A percentile compares a stretch with the other conserved stretches of the same genome.
phyloP scores from a whole-genome alignment of 768 basidiomycete species.

The Boletus rubroflammeus region DNA sequence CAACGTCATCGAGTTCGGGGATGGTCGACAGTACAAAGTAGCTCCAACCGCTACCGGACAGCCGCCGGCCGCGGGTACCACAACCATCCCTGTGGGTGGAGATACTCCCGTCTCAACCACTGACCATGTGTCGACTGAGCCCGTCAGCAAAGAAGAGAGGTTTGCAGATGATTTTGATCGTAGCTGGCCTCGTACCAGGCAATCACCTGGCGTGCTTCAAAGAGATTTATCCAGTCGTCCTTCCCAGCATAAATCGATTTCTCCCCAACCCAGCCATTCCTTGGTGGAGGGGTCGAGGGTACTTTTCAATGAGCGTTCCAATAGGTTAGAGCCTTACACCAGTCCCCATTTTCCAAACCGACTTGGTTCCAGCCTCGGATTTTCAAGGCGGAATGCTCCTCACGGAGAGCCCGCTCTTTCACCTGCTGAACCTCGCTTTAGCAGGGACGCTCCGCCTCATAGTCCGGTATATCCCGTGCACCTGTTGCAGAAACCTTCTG shows the following conservation, averaged over 20 bases:
- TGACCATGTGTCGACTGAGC: slow-evolving; percentile 30
- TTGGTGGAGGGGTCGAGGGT: slow-evolving; percentile 62
- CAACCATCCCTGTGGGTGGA: slow-evolving; percentile 7
- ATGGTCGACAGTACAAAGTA: slow-evolving; percentile 89
- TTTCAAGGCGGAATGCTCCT: slow-evolving; percentile 40
- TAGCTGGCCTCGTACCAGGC: slow-evolving; percentile 82
- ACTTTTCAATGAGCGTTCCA: slow-evolving; percentile 95
- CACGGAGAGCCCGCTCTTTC: slow-evolving; percentile 40
- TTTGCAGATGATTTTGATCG: slow-evolving; percentile 95
- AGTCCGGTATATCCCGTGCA: slow-evolving; percentile 43
- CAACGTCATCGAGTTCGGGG: slow-evolving; percentile 92
- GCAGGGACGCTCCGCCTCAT: slow-evolving; percentile 47
- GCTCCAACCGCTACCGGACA: slow-evolving; percentile 42
- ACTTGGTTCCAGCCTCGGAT: slow-evolving; percentile 33
- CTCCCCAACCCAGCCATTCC: slow-evolving; percentile 40
- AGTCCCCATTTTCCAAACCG: slow-evolving; percentile 45
- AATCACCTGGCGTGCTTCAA: slow-evolving; percentile 42
- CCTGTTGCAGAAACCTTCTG: slow-evolving; percentile 54
- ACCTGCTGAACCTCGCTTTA: slow-evolving; percentile 41
- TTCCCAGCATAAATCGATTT: slow-evolving; percentile 31
- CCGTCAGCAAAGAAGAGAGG: slow-evolving; percentile 79
- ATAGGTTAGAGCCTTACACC: slow-evolving; percentile 81
- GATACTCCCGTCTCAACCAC: slow-evolving; percentile 16
- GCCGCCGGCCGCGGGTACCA: slow-evolving; percentile 20
- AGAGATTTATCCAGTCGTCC: slow-evolving; percentile 38